Percentiles rank a stretch among this genome's conserved stretches.
phyloP scores from a whole-genome alignment of 2,329 filamentous ascomycete species.

The Sporothrix variecibatus region DNA sequence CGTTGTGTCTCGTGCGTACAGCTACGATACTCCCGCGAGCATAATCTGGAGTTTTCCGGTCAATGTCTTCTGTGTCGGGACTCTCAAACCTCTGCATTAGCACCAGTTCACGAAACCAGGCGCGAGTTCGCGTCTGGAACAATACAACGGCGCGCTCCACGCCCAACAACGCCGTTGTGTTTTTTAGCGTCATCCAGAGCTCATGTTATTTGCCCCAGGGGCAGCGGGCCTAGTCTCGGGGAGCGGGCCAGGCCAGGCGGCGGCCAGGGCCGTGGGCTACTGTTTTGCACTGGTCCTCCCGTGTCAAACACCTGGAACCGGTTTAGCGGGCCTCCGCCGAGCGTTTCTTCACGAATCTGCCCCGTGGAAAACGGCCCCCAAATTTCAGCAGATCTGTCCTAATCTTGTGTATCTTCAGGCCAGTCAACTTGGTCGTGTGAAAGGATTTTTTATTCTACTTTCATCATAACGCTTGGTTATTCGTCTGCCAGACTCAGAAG shows the following conservation, averaged over 20 bases:
- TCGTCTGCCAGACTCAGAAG: not conserved
- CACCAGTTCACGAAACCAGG: not conserved
- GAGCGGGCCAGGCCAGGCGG: slow-evolving; percentile 7
- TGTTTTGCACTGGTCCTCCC: slow-evolving; percentile 21
- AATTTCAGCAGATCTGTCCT: not conserved
- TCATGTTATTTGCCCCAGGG: slow-evolving; percentile 1
- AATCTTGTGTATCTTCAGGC: not conserved
- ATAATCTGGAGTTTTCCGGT: no score
- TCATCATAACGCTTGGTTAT: not conserved
- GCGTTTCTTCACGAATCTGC: not conserved
- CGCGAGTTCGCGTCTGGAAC: not conserved
- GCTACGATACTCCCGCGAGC: no score
- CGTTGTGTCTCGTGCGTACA: not conserved
- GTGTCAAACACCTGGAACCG: slow-evolving; percentile 18
- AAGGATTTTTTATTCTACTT: not conserved
- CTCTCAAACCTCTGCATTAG: no score
- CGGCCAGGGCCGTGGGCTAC: slow-evolving; percentile 25
- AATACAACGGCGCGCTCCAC: not conserved
- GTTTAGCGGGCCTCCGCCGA: not conserved
- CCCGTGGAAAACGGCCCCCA: slow-evolving; percentile 13
- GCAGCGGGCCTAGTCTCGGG: slow-evolving; percentile 18
- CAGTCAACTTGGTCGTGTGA: not conserved
- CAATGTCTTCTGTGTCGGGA: no score
- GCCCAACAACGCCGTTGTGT: not conserved
- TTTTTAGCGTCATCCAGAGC: not conserved